Conservation (phyloP, 2,329 filamentous ascomycete species). For the Colletotrichum destructivum region DNA sequence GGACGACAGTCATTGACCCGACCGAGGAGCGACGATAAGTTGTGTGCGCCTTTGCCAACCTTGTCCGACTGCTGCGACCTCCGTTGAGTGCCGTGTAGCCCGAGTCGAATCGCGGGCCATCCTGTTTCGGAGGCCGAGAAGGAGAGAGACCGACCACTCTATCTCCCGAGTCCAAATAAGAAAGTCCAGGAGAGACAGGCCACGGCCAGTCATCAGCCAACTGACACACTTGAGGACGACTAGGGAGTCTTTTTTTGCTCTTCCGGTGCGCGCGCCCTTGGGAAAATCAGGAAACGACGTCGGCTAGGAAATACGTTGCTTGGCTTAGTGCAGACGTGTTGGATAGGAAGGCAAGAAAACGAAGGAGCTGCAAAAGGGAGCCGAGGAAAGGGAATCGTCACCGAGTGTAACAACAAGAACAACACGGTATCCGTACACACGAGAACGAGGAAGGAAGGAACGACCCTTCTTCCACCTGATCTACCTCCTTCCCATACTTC, state of each 20-base stretch:
- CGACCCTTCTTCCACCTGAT: background rate
- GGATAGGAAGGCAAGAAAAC: background rate
- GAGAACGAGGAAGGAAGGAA: constrained; percentile 14
- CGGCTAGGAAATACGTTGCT: background rate
- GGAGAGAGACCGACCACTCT: constrained; percentile 19
- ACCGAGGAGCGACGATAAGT: constrained; percentile 28
- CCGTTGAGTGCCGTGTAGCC: constrained; percentile 31
- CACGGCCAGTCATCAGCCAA: constrained; percentile 20
- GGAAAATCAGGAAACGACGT: background rate
- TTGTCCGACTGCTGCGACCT: constrained; percentile 17
- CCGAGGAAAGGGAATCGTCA: constrained; percentile 2
- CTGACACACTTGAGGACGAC: constrained; percentile 5
- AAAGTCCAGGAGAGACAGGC: constrained; percentile 37
- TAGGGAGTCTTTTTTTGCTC: background rate
- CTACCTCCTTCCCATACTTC: constrained; percentile 9
- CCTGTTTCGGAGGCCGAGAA: constrained; percentile 37
- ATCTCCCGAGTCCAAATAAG: constrained; percentile 38
- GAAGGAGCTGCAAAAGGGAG: background rate
- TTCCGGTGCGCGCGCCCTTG: background rate
- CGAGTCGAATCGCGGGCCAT: constrained; percentile 35
- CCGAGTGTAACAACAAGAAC: background rate
- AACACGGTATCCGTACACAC: background rate
- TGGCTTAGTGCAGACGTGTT: constrained; percentile 9
- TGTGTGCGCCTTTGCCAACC: constrained; percentile 22
- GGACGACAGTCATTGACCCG: constrained; percentile 37